These are phyloP conservation scores for Voacanga thouarsii DNA, from an alignment of 257 asterid species.

Conservation along the genomic window DNA sequence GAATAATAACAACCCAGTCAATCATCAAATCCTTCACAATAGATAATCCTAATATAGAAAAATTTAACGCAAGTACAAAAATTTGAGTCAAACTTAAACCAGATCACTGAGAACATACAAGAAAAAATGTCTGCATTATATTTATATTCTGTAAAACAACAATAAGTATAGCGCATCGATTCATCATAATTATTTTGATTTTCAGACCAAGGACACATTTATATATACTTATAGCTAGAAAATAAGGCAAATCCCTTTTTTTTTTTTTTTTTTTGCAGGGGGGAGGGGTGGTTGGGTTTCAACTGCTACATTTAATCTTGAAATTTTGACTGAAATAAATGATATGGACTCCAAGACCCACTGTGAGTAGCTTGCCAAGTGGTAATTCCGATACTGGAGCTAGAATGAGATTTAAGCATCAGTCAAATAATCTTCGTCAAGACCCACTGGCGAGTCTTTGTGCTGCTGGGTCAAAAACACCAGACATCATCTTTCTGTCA, in stretches of 20 bases:
- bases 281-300: too few relatives aligned
- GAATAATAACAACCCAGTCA: background rate
- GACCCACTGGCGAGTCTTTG: too few relatives aligned
- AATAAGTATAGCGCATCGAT: background rate
- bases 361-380: background rate
- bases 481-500: background rate
- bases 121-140: background rate
- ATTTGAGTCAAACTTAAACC: background rate
- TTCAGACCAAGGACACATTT: background rate
- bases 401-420: background rate
- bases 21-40: background rate
- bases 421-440: background rate
- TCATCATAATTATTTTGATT: background rate
- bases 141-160: background rate
- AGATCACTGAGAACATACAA: background rate
- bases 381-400: background rate
- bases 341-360: background rate
- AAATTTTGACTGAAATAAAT: background rate
- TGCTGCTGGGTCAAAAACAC: background rate
- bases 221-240: background rate
- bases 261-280: too few relatives aligned
- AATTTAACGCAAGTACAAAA: background rate
- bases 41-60: background rate
- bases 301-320: background rate
- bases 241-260: background rate